Percentiles rank a stretch among this genome's conserved stretches.
phyloP scores from a whole-genome alignment of 2,329 filamentous ascomycete genomes.

The Chrysosporium keratinophilum region DNA sequence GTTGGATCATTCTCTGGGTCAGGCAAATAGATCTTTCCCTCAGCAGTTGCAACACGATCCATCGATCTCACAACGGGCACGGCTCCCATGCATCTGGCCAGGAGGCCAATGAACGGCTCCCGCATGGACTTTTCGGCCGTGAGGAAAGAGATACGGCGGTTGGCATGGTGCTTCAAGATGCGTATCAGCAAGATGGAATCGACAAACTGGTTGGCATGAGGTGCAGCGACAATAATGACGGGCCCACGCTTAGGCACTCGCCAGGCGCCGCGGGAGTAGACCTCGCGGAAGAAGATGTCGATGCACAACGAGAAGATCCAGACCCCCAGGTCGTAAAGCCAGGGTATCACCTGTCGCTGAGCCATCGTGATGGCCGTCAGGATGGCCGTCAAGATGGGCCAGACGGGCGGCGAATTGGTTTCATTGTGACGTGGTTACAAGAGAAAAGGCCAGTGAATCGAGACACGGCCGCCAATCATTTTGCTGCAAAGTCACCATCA shows the following conservation, averaged over 20 bases:
- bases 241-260: conserved; percentile 69
- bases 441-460: too few relatives aligned
- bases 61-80: conserved; percentile 74
- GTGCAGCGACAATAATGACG: conserved; percentile 77
- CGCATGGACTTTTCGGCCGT: conserved; percentile 82
- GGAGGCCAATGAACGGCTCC: conserved; percentile 66
- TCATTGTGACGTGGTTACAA: too few relatives aligned
- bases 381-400: too few relatives aligned
- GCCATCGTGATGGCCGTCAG: background rate
- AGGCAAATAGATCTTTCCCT: conserved; percentile 66
- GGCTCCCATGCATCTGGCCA: conserved; percentile 65
- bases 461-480: too few relatives aligned
- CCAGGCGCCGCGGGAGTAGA: conserved; percentile 76
- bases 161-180: conserved; percentile 64
- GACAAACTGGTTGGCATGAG: conserved; percentile 85
- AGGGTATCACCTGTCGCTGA: conserved; percentile 19
- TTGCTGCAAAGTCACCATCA: too few relatives aligned
- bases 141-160: conserved; percentile 68
- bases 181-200: conserved; percentile 76
- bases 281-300: conserved; percentile 83
- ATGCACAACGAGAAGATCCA: conserved; percentile 47
- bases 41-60: conserved; percentile 62
- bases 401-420: too few relatives aligned
- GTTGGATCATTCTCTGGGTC: conserved; percentile 61
- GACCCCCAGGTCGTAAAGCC: conserved; percentile 27